Percentiles rank a stretch among this genome's conserved stretches.
phyloP scores from a whole-genome alignment of 805 yeast species.

The Saccharomyces paradoxus region DNA sequence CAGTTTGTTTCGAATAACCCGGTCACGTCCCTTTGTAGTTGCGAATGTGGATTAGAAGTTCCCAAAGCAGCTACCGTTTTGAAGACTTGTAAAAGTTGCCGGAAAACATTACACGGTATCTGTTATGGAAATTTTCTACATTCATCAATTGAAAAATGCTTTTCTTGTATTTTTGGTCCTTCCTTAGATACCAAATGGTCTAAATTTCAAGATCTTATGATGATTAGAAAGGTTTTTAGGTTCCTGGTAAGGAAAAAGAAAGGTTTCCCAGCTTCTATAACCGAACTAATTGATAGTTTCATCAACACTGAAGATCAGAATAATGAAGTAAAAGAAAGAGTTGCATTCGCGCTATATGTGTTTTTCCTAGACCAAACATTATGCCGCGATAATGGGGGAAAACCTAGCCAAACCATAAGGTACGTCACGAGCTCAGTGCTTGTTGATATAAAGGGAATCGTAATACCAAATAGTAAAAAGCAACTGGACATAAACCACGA shows the following conservation, averaged over 20 bases:
- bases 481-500: slow-evolving; percentile 6
- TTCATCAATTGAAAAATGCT: slow-evolving; percentile 17
- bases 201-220: slow-evolving; percentile 28
- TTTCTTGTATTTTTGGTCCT: slow-evolving; percentile 21
- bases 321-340: slow-evolving; percentile 8
- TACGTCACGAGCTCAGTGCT: slow-evolving; percentile 10
- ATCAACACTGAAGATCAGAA: slow-evolving; percentile 11
- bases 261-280: slow-evolving; percentile 15
- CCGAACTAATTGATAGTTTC: slow-evolving; percentile 8
- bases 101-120: slow-evolving; percentile 25
- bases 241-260: slow-evolving; percentile 14
- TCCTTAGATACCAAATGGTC: slow-evolving; percentile 12
- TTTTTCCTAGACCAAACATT: slow-evolving; percentile 15
- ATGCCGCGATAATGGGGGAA: background rate
- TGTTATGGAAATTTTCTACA: slow-evolving; percentile 29
- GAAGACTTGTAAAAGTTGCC: slow-evolving; percentile 29
- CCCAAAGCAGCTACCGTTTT: slow-evolving; percentile 8
- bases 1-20: slow-evolving; percentile 15
- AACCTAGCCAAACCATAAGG: slow-evolving; percentile 7
- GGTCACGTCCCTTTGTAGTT: slow-evolving; percentile 9
- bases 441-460: slow-evolving; percentile 20
- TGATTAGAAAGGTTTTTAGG: slow-evolving; percentile 31
- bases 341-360: slow-evolving; percentile 11
- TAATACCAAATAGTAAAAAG: slow-evolving; percentile 5
- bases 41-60: slow-evolving; percentile 26